Base-by-base conservation (phyloP, 352 stramenopile genomes). In the Phytophthora pseudosyringae region DNA sequence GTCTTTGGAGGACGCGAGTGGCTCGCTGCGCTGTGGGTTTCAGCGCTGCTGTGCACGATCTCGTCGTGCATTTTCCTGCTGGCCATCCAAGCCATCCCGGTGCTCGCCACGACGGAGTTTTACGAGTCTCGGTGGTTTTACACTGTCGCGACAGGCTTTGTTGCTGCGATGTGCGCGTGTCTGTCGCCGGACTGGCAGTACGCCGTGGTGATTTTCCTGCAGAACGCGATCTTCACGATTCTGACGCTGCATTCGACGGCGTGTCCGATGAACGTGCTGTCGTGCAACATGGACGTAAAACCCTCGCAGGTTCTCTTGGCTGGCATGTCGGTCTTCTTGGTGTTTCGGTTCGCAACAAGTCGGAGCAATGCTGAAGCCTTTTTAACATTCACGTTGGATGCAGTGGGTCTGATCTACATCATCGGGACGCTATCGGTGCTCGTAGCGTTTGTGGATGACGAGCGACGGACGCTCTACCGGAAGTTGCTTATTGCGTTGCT, bases 401-500 rank as follows among this genome's bases (percentile, higher is more conserved):
- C 66, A 5, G 32, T 91, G 8, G 82, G 82, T 5, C 73, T 91
- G 21, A 21, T 87, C 40, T 91, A 91, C 69, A 86, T 91, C 29
- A 75, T 83, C 6, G 77, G 80, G 29, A 81, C 63, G 41, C 59
- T 91, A 18, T 84, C 73, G 3, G 55, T 84, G 3, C 52, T 91
- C 4, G 73, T 91, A 13, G 73, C 75, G 1, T 83, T 89, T 44
- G 80, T 91, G 31, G 82, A 91, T 40, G 79, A 88, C 51, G 73
- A 81, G 64, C 75, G 81, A 33, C 53, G 71, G 5, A 74, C 62
- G 28, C 52, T 84, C 0, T 89, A 87, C 49, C 75, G 81, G 6
- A 86, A 91, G 31, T 50, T 89, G 25, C 71, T 88, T 4, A 88
- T 92, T 32, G 80, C 79, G 40, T 63, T 92, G 52, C 71, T 92